Conservation (phyloP, 2,329 filamentous ascomycete species). For the Periconia sp. region DNA sequence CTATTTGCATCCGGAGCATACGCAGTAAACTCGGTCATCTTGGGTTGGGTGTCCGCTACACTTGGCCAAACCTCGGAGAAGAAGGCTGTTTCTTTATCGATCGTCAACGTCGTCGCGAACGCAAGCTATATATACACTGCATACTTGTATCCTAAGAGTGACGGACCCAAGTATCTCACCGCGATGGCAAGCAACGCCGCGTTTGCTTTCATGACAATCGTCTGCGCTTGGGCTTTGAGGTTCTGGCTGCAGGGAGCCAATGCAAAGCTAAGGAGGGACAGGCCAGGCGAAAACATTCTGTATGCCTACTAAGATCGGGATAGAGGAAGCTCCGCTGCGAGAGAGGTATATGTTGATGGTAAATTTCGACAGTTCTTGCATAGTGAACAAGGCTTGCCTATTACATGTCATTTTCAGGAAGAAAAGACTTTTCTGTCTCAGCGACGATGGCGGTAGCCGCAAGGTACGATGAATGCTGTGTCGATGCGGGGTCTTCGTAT, state of each 20-base stretch:
- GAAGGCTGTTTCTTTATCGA: conserved; percentile 43
- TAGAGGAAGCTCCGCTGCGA: too few species aligned
- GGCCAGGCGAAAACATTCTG: too few species aligned
- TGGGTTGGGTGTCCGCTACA: conserved; percentile 39
- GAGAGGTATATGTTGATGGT: too few species aligned
- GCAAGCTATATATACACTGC: conserved; percentile 40
- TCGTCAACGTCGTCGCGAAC: conserved; percentile 47
- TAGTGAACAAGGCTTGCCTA: too few species aligned
- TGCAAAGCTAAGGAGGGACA: conserved; percentile 20
- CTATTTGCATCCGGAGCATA: conserved; percentile 39
- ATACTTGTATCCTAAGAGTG: too few species aligned
- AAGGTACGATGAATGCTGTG: too few species aligned
- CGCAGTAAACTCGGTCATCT: conserved; percentile 38
- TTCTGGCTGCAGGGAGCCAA: conserved; percentile 26
- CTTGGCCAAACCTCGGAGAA: conserved; percentile 46
- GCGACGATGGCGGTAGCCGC: too few species aligned
- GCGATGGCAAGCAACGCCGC: conserved; percentile 38
- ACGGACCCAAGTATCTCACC: conserved; percentile 39
- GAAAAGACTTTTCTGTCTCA: too few species aligned
- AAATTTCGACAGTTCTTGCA: too few species aligned
- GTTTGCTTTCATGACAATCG: conserved; percentile 33
- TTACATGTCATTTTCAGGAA: too few species aligned
- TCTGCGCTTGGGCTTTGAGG: conserved; percentile 28
- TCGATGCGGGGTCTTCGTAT: too few species aligned
- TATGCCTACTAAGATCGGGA: too few species aligned